Conservation (phyloP, 2,329 filamentous ascomycete species). For the Scedosporium apiospermum region DNA sequence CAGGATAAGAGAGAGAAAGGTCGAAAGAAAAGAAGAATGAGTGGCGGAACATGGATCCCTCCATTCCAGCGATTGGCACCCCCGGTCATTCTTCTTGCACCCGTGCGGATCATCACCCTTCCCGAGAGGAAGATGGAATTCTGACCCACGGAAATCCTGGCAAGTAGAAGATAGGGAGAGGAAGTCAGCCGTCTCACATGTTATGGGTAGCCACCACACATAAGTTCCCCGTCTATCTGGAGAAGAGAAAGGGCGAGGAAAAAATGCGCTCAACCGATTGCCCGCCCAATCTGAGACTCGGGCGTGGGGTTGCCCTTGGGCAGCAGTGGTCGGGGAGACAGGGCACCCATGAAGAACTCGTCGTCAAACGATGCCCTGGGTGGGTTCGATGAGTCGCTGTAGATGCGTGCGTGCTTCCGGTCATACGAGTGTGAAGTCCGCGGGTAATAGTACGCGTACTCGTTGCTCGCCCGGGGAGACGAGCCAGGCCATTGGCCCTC, state of each 20-base stretch:
- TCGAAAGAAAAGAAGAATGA: neutral
- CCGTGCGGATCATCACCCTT: neutral
- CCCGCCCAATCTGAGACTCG: conserved; percentile 40
- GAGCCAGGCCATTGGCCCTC: conserved; percentile 14
- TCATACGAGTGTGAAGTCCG: conserved; percentile 12
- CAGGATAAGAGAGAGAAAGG: neutral
- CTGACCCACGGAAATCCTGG: neutral
- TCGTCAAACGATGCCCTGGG: conserved; percentile 36
- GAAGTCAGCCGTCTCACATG: too few relatives aligned
- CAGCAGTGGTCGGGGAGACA: conserved; percentile 39
- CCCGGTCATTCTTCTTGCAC: neutral
- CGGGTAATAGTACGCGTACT: conserved; percentile 12
- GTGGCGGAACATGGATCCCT: neutral
- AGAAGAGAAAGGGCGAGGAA: conserved; percentile 4
- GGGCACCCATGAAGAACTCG: conserved; percentile 31
- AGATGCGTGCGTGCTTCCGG: conserved; percentile 26
- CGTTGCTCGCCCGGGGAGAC: conserved; percentile 25
- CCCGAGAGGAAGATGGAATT: neutral
- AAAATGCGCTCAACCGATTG: conserved; percentile 36
- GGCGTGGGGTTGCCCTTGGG: conserved; percentile 13
- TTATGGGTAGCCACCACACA: too few relatives aligned
- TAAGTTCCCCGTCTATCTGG: neutral
- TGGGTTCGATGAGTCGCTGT: conserved; percentile 33
- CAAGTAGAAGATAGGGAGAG: neutral
- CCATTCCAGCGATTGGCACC: neutral